Evolutionary conservation across 1,284 basidiomycete genomes (phyloP), one percentile per base, ranked within the genome.

Genomic region (Abortiporus biennis): DNA sequence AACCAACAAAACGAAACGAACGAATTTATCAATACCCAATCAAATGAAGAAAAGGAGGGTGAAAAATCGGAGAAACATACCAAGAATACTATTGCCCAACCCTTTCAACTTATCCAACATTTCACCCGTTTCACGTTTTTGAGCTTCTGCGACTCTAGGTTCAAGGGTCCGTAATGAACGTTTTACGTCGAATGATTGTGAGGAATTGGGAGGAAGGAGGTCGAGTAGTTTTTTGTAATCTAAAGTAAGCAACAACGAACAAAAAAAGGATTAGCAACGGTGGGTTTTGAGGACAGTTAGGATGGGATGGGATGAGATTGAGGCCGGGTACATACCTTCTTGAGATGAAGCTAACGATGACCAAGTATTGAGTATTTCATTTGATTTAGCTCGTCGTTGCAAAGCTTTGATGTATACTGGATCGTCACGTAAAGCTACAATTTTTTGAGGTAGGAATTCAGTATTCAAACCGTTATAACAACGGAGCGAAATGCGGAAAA

Each of bases 61-160:
- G 15, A 2, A 16, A 23, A n/a, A n/a, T n/a, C n/a, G n/a, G n/a
- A n/a, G 11, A 20, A 4, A 53, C 70, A 56, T 63, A 82, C 93
- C 92, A n/a, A 99, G 69, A 32, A 99, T 69, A 41, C 74, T 88
- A 57, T 99, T 92, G 0, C 95, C 95, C 4, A 99, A 61, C 1
- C 86, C 90, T 61, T 99, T 98, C 42, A 99, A 64, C 63, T 99
- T 97, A 46, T 71, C 78, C 53, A 98, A 50, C 90, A 97, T 95
- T 61, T 98, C 95, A 6, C 76, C 77, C 45, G 91, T 95, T 63
- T 99, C 95, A 51, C 69, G 73, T 59, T 93, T 86, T 62, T 92
- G 90, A 19, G 87, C 85, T 6, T 67, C 72, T 51, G 85, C 80
- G 17, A 85, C 63, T 4, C 83, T 76, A 25, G 79, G 79, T 36